Evolutionary conservation across 768 basidiomycete genomes (phyloP).

Genomic region (Tephrocybe rancida): DNA sequence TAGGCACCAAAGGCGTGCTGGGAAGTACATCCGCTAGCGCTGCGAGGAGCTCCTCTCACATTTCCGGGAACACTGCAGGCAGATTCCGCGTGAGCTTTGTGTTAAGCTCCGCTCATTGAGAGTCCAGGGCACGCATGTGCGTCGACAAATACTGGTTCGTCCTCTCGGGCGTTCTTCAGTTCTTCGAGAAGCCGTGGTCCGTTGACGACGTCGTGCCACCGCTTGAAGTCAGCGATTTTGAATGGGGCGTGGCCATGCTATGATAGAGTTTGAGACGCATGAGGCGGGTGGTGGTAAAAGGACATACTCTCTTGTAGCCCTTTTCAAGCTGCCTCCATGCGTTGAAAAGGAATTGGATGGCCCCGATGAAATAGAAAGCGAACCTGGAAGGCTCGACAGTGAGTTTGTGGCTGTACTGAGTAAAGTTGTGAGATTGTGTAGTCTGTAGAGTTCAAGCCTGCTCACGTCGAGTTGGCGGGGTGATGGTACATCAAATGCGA

Average conservation of each 20-base stretch:
- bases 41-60: slow-evolving; percentile 10
- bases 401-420: slow-evolving; percentile 28
- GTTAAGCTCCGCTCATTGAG: neutral
- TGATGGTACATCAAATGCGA: too few relatives aligned
- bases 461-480: slow-evolving; percentile 10
- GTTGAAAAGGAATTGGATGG: slow-evolving; percentile 18
- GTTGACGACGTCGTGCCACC: slow-evolving; percentile 24
- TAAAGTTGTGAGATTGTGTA: neutral
- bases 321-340: slow-evolving; percentile 1
- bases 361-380: slow-evolving; percentile 24
- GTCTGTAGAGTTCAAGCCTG: neutral
- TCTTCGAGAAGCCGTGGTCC: slow-evolving; percentile 21
- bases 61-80: slow-evolving; percentile 10
- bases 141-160: neutral
- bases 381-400: slow-evolving; percentile 18
- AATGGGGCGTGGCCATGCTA: slow-evolving; percentile 13
- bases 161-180: slow-evolving; percentile 17
- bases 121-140: neutral
- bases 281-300: neutral
- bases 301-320: slow-evolving; percentile 12
- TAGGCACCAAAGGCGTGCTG: neutral
- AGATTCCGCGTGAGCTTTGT: slow-evolving; percentile 12
- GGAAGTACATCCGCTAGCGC: slow-evolving; percentile 4
- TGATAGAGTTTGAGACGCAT: neutral
- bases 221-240: slow-evolving; percentile 26